Evolutionary conservation across 148 eudicot species (phyloP), one percentile per base, ranked within the genome.

Genomic region (Vaccinium vitisidaea): DNA sequence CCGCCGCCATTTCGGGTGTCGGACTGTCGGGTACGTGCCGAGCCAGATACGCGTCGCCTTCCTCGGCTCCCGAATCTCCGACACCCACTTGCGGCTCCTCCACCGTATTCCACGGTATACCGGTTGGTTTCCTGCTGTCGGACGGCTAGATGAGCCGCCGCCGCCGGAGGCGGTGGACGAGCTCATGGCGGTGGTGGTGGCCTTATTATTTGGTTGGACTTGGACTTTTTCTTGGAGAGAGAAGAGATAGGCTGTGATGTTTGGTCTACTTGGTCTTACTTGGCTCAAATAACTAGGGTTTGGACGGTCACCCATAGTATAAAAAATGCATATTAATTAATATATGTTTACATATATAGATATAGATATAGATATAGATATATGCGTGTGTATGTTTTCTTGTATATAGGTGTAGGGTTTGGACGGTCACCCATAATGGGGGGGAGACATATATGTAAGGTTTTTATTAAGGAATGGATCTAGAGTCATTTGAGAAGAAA

Each of bases 21-120:
- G n/a, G n/a, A n/a, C n/a, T n/a, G n/a, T n/a, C 43, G 75, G 83
- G 63, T 79, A 88, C 0, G 92, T 90, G 4, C 92, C 92, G 0
- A 90, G 91, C 92, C 92, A 90, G 23, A 90, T 88, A 15, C 89
- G 92, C n/a, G 83, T 88, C 0, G 91, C 84, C 75, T 87, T 88
- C 11, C 86, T 83, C 0, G 92, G 92, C 82, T 88, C 90, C 4
- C 92, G 90, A 15, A 90, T 90, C 73, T 90, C 92, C 15, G 92
- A 88, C 8, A 87, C 90, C 92, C 92, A 90, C 83, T 90, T 90
- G 8, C 90, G 91, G n/a, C 89, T 83, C 84, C 92, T 75, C 59
- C 69, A 19, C 69, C 92, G 85, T 8, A 90, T 87, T 16, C 92
- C 92, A 1, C 85, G 85, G 74, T 85, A 90, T 43, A 27, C 0